Evolutionary conservation across 1,284 basidiomycete genomes (phyloP), one percentile per base, ranked within the genome.

Genomic region (Bjerkandera adusta): DNA sequence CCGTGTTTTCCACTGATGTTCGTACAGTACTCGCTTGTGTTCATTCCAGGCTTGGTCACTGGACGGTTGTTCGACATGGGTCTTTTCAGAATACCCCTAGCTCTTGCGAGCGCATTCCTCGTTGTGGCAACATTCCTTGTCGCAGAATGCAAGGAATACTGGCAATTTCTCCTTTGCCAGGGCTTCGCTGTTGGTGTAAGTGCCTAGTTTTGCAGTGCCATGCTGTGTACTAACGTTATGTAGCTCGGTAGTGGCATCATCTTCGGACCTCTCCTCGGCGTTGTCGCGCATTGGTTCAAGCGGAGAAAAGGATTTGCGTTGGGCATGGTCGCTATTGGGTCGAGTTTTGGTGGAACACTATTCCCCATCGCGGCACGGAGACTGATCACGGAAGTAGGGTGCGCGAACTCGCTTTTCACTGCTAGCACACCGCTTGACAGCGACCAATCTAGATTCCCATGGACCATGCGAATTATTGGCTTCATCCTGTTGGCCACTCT

Each of bases 401-500:
- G 54, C 18, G 55, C 57, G 13, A 33, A 35, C 24, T 13, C 8
- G 36, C 20, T 11, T 13, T 27, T 13, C 18, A 6, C n/a, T 12
- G 2, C 36, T 5, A 18, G 4, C 22, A 35, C 35, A n/a, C 18
- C 35, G 24, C 27, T 27, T 18, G 24, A 16, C 11, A 21, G 8
- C 25, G 16, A 21, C n/a, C 16, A 20, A 15, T 49, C 7, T 6
- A 81, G 78, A 13, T 81, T 81, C 55, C 61, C 62, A 47, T 81
- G 79, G 79, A 78, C 77, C 2, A 76, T 81, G 71, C 67, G 79
- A 13, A 71, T 77, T 29, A 60, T 79, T 25, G 79, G 69, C 0
- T 75, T 80, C 48, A 73, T 81, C 16, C 57, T 79, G 1, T 42
- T 79, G 0, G 50, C 66, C 16, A 60, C 63, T 2, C 58, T 77